Evolutionary conservation across 352 stramenopile genomes (phyloP), one percentile per base, ranked within the genome.

Genomic region (Pythium periplocum): DNA sequence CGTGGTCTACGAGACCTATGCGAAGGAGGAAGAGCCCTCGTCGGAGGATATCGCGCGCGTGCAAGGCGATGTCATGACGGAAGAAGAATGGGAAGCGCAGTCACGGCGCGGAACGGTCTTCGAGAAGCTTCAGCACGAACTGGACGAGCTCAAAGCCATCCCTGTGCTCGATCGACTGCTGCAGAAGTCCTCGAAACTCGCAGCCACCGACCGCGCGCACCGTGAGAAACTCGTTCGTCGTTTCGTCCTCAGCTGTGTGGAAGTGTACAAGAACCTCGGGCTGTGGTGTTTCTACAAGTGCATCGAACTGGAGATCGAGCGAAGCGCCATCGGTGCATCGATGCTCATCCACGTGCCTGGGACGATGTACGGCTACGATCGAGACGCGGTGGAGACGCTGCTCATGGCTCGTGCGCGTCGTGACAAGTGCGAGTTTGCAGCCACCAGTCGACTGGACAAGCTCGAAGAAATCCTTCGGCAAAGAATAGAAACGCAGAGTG

Each of bases 241-340:
- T 60, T 89, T 93, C 37, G 55, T 75, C 41, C 66, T 75, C 36
- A 73, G 55, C 48, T 90, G 80, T 33, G 56, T 79, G 7, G 70
- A 64, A 0, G 69, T 90, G 1, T 87, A 80, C 69, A 75, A 75
- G 51, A 75, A 72, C n/a, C 57, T 89, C 8, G 83, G 83, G 0
- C 58, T 67, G 2, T 93, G 83, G 83, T 93, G 83, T 57, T 79
- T 83, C 57, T 90, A 90, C 49, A 71, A 61, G 9, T 90, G 78
- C 32, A 62, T 84, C 1, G 76, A 90, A 35, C 38, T 93, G n/a
- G 80, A 93, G 57, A 71, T 93, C 31, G 62, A 88, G 53, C 71
- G 79, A 9, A 56, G 79, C 12, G 79, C 83, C 0, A 71, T 76
- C 51, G 65, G 64, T 11, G 69, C 68, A 30, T 83, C 78, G n/a